Base-by-base conservation (phyloP, 2,329 filamentous ascomycete species). In the Alternaria atra region DNA sequence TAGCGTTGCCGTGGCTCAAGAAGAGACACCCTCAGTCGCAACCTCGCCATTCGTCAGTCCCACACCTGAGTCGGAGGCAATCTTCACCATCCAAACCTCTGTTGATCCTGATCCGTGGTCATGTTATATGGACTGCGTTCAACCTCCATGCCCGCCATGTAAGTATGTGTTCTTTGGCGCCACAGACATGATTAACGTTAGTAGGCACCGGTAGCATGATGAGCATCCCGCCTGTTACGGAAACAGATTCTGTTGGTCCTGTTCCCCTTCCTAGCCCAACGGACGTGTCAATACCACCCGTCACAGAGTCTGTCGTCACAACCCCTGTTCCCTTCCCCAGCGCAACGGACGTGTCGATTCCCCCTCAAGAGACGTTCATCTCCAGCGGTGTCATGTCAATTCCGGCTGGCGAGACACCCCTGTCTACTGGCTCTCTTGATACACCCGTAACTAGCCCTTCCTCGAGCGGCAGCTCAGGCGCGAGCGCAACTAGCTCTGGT, bases 81-180 rank as follows among this genome's bases (percentile, higher is more conserved):
- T 67, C 61, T 69, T 73, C 62, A 74, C 72, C 7, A 73, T 75
- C 42, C 72, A 75, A 56, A 76, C 73, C 8, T 67, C 63, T 58
- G n/a, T 67, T 68, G 23, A 63, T 61, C 60, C 35, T 51, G 61
- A 63, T 57, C 32, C 61, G 57, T 37, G 60, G 58, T 23, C 62
- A n/a, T 75, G 72, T 61, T 64, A 66, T 43, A 68, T 70, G 59
- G 65, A 68, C 37, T 76, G 73, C 68, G 46, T 74, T 4, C 60
- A 69, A 59, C 61, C 68, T 46, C 70, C 73, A 8, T 74, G 71
- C 61, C 52, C 62, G n/a, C 63, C 66, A 65, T 75, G 73, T 75
- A 66, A 32, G 17, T 17, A 51, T 8, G 13, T 5, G 23, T 6
- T 17, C 39, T 52, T 35, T 15, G 32, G 20, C 46, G 8, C 25